Base-by-base conservation (phyloP, 208 protist species). In the Leishmania aethiopica region DNA sequence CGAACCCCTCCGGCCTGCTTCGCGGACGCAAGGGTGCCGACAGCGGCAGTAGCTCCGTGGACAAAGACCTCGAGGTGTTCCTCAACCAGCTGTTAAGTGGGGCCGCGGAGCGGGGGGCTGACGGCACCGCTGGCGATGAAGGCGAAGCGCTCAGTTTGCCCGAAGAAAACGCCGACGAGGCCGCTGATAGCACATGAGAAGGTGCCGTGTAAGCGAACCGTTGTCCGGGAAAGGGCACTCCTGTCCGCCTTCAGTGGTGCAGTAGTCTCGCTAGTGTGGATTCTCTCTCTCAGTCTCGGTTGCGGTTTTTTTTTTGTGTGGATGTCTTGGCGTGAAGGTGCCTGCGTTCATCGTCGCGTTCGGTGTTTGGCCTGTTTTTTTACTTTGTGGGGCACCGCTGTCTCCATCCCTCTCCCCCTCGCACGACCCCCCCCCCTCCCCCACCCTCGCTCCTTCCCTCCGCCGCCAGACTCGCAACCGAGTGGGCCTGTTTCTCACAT, bases 1-100 rank as follows among this genome's bases (percentile, higher is more conserved):
- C 95, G 72, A 98, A 98, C 79, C 95, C 94, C 19, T 96, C 90
- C 32, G 95, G 95, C 32, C 86, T 97, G 49, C 86, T 91, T 25
- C 82, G 86, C 19, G 88, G 90, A 10, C 85, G 87, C 57, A 87
- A 87, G 77, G 75, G 47, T 19, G 80, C 80, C 2, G 73, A 77
- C 51, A 32, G 73, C 73, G 73, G 47, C 77, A 75, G 77, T 17
- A 67, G 42, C 62, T 51, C 77, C 0, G 88, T 88, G 64, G 92
- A 93, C 37, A 79, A 76, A 69, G 92, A 97, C 79, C 84, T 97
- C 45, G 90, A 95, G 77, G 79, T 85, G 51, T 93, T 93, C 73
- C 80, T 93, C n/a, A 88, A 87, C 42, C 73, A 86, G 32, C 77
- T 94, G 35, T 64, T 94, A 81, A 78, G 55, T 76, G 81, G 78